A percentile compares a stretch with the other conserved stretches of the same genome.
These are phyloP conservation scores for Sinapis alba DNA, from an alignment of 441 rosid genomes.

Conservation along the genomic window DNA sequence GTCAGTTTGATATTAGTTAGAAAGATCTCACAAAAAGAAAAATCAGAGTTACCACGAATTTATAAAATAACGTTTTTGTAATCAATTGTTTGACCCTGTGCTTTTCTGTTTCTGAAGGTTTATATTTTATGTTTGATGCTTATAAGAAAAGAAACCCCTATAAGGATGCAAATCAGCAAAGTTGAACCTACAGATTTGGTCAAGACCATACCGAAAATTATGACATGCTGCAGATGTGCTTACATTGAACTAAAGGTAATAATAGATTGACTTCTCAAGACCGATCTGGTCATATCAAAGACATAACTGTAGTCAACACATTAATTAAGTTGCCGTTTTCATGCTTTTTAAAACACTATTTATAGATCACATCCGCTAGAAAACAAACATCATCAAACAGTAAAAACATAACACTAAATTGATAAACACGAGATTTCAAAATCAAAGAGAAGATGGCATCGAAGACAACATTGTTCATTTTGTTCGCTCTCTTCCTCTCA, in stretches of 20 bases:
- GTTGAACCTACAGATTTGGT: neutral
- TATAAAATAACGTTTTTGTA: too few species aligned
- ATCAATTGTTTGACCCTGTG: too few species aligned
- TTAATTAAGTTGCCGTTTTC: neutral
- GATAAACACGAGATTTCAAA: slow-evolving; percentile 3
- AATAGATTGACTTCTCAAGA: neutral
- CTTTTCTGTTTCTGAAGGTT: too few species aligned
- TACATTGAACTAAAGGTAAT: neutral
- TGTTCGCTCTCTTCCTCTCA: slow-evolving; percentile 11
- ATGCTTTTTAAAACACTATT: neutral
- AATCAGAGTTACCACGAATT: too few species aligned
- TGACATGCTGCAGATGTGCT: neutral
- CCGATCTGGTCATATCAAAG: neutral
- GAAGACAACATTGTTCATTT: slow-evolving; percentile 14
- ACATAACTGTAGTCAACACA: neutral
- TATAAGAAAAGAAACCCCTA: too few species aligned
- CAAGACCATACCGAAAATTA: neutral
- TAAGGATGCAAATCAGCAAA: neutral
- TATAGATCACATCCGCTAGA: neutral
- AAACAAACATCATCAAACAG: neutral
- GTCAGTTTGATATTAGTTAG: too few species aligned
- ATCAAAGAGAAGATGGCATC: slow-evolving; percentile 16
- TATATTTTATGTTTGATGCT: too few species aligned
- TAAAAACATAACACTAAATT: neutral
- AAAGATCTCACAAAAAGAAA: too few species aligned